Evolutionary conservation across 2,329 filamentous ascomycete genomes (phyloP), one percentile per base, ranked within the genome.

Genomic region (Stemphylium lycopersici): DNA sequence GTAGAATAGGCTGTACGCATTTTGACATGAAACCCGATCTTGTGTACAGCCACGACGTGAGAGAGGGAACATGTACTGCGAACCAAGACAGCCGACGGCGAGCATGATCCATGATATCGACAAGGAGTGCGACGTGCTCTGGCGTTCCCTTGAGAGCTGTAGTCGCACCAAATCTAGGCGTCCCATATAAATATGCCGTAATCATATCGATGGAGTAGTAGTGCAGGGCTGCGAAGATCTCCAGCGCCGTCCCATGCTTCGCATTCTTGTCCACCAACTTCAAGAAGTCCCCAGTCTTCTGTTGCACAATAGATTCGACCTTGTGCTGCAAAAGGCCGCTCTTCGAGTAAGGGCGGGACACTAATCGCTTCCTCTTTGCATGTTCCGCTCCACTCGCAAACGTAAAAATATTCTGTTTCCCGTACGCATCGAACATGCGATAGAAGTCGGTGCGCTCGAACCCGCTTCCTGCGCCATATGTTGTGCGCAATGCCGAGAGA

Each of bases 401-500:
- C 0, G 80, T 82, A 62, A 85, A 84, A 2, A 85, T 61, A 48
- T 84, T 83, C 63, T 77, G 78, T 8, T 73, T 72, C 0, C 80
- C 81, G 44, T 83, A 83, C 0, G 77, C 80, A 57, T 83, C 81
- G 53, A 85, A 84, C 79, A 84, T 83, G 39, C 78, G 76, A 50
- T 85, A 85, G 60, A 84, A 85, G 1, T 46, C 41, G 0, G 81
- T 82, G 34, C 81, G 68, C 36, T 79, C 81, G 50, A 80, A 84
- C 0, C 77, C 77, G 40, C 76, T 80, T 1, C 83, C 82, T 1
- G 82, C 78, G 0, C 82, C 81, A 64, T 85, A 84, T 18, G 85
- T 84, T 0, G 77, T 77, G n/a, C 78, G 76, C 33, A 84, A 56
- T 0, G 82, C 83, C 0, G 76, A 67, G 0, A 82, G 67, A 29